Evolutionary conservation across 257 asterid species (phyloP), one percentile per base, ranked within the genome.

Genomic region (Nicotiana noctiflora): DNA sequence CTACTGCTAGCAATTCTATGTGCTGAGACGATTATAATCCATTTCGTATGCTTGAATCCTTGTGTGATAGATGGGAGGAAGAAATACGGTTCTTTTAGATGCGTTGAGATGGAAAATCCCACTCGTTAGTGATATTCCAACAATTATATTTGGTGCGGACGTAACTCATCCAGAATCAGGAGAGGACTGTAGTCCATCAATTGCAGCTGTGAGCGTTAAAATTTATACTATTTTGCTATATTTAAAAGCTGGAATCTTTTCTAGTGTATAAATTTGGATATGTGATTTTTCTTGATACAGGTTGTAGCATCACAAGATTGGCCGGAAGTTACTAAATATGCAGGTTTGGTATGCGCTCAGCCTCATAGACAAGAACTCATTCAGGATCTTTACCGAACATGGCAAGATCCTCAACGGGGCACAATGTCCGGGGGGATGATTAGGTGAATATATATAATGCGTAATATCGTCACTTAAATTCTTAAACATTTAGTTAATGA

Each of bases 251-350:
- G 51, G 83, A 83, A 83, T 6, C 17, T 34, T 53, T 18, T 63
- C 65, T 31, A 23, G 19, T 74, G 61, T 14, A 6, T 23, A 7
- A 46, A 49, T 7, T 49, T 49, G 40, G 40, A 46, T 49, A 46
- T 74, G 5, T 19, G 8, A 46, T 23, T 23, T 23, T 34, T 32
- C 27, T 52, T 18, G 77, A 82, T 86, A 14, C 62, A 96, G 99
- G 99, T 96, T 17, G 99, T 96, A 53, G 99, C 99, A 27, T 96
- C 99, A 75, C 99, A 96, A 86, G 99, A 96, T 86, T 96, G 99
- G 99, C 99, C 99, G 2, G 99, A 96, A 88, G 97, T 96, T 80
- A 96, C 99, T 27, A 94, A 96, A 84, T 96, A 96, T 65, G 99
- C 99, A 0, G 99, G 99, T 27, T 84, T 94, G 76, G 99, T 96